Evolutionary conservation across 257 asterid species (phyloP), one percentile per base, ranked within the genome.

Genomic region (Solanum appendiculatum): DNA sequence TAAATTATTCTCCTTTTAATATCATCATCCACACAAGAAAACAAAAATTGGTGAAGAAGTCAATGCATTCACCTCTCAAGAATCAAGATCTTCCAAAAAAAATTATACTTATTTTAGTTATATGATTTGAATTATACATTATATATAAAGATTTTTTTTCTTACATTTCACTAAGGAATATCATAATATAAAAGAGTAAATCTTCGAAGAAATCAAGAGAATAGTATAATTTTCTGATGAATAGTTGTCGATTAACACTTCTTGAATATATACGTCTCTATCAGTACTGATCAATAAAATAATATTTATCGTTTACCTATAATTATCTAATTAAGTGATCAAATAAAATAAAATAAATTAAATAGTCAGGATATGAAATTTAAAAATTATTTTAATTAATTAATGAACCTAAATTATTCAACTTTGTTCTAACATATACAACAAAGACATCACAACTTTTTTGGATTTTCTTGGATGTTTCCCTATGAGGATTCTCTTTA

Each of bases 1-100:
- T 46, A 29, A 44, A 80, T 46, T 46, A 46, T 6, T 80, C 66
- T 80, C 37, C n/a, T 29, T 46, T 69, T 46, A 29, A 80, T 27
- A 80, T 48, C 16, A 46, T 80, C 11, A 46, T 29, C 39, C 39
- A 80, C 85, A 46, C 18, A 9, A 80, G 25, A 46, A 80, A 80
- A 80, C 85, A 80, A 46, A 80, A 80, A 2, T 16, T 63, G 42
- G 3, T 48, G 66, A 80, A 46, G 27, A 80, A 80, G 85, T 80
- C 85, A 46, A 80, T 80, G 66, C 85, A 46, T 80, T 46, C 85
- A 46, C 29, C 29, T 80, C 7, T 80, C 68, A 80, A 46, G 40
- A 80, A 80, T 80, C 84, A 80, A 80, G 39, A 78, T 78, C 9
- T 78, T 37, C 15, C 34, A 20, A 4, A 18, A 54, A 20, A 1